These are phyloP conservation scores for Candida verbasci DNA, from an alignment of 805 yeast genomes.

Conservation along the genomic window DNA sequence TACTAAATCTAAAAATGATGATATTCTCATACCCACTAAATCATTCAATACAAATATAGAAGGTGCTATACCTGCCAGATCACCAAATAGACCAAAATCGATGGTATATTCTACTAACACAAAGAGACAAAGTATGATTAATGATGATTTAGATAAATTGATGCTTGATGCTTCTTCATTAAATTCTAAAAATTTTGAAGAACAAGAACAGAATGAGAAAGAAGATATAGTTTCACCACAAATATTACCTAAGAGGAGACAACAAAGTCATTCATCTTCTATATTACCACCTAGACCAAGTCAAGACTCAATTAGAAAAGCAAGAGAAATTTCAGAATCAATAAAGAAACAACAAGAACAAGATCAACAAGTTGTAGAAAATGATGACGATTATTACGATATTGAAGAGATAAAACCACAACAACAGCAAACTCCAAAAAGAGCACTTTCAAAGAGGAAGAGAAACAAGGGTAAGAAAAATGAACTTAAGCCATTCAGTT, in stretches of 20 bases:
- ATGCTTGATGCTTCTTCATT: constrained; percentile 19
- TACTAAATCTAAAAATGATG: constrained; percentile 3
- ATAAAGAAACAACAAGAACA: not conserved
- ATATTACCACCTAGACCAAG: constrained; percentile 10
- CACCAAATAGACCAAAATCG: constrained; percentile 28
- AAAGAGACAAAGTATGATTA: constrained; percentile 12
- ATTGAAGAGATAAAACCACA: constrained; percentile 24
- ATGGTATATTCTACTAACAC: constrained; percentile 8
- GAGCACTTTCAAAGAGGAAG: constrained; percentile 29
- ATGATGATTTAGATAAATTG: constrained; percentile 35
- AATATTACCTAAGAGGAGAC: not conserved
- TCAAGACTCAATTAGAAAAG: constrained; percentile 5
- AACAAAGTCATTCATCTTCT: not conserved
- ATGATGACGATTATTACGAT: constrained; percentile 31
- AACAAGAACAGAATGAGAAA: not conserved
- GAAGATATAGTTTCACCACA: not conserved
- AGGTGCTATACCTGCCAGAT: constrained; percentile 35
- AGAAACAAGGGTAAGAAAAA: constrained; percentile 6
- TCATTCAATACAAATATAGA: constrained; percentile 33
- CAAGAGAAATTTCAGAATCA: constrained; percentile 8
- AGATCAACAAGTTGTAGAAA: too few relatives aligned
- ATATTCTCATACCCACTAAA: constrained; percentile 19
- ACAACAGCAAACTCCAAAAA: too few relatives aligned
- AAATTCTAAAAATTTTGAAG: constrained; percentile 1
- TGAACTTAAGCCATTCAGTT: constrained; percentile 33